Conservation (phyloP, 2,329 filamentous ascomycete genomes). For the Aspergillus uvarum region DNA sequence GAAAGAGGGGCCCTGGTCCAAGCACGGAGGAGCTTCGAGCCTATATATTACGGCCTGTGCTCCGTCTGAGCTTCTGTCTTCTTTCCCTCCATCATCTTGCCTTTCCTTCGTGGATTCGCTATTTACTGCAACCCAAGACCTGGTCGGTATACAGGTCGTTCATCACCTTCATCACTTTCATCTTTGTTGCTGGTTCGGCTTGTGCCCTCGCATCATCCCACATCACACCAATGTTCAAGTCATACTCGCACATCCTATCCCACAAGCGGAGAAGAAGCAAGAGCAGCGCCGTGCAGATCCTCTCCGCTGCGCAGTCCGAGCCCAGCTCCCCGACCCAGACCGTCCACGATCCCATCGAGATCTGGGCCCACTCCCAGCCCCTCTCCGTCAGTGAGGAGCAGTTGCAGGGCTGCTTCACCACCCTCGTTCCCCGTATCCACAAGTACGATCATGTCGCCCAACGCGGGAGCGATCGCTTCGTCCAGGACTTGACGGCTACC, state of each 20-base stretch:
- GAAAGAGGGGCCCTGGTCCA: background rate
- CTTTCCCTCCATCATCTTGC: background rate
- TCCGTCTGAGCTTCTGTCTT: background rate
- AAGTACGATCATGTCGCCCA: constrained; percentile 18
- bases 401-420: constrained; percentile 12
- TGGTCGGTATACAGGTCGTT: background rate
- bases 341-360: constrained; percentile 10
- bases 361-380: constrained; percentile 12
- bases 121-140: background rate
- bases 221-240: constrained; percentile 12
- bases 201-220: background rate
- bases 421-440: constrained; percentile 11
- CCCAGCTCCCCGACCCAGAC: constrained; percentile 6
- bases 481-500: constrained; percentile 12
- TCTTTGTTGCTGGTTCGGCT: background rate
- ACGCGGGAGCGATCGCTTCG: constrained; percentile 13
- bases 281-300: constrained; percentile 11
- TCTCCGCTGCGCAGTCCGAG: constrained; percentile 11
- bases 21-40: background rate
- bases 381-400: constrained; percentile 6
- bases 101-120: constrained; percentile 1
- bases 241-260: constrained; percentile 15
- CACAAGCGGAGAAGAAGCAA: constrained; percentile 15
- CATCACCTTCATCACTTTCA: background rate
- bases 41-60: background rate